Evolutionary conservation across 2,329 filamentous ascomycete genomes (phyloP).

Genomic region (Microsporum canis): DNA sequence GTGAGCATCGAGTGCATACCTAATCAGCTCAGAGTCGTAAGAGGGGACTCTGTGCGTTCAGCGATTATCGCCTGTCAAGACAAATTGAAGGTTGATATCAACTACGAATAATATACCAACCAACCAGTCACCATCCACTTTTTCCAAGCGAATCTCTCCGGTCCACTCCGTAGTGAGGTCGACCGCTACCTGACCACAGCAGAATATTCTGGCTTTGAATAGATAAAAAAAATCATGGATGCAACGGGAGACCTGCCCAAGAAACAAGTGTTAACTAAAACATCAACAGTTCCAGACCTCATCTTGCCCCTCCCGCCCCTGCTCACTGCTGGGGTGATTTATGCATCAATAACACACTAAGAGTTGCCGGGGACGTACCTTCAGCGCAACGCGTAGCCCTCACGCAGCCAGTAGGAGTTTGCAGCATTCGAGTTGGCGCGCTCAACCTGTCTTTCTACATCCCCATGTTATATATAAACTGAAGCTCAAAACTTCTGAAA

Average conservation of each 20-base stretch:
- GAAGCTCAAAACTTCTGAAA: neutral
- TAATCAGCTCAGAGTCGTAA: neutral
- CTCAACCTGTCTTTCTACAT: neutral
- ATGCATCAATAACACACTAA: neutral
- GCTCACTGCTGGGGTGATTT: neutral
- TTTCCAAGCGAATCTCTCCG: neutral
- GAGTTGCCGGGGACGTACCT: neutral
- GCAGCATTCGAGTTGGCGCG: neutral
- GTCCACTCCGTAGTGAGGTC: neutral
- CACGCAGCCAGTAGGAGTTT: neutral
- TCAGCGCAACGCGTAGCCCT: neutral
- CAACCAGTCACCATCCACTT: neutral
- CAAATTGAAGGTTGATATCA: neutral
- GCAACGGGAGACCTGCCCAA: neutral
- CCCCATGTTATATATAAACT: neutral
- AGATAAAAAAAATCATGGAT: neutral
- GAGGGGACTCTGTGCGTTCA: neutral
- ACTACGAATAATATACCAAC: neutral
- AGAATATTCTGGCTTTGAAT: neutral
- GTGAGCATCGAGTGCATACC: neutral
- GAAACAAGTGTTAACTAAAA: neutral
- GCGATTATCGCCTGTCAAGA: neutral
- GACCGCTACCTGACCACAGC: too few relatives aligned
- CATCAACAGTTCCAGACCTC: neutral
- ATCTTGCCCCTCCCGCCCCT: neutral